Evolutionary conservation across 805 yeast species (phyloP), one percentile per base, ranked within the genome.

Genomic region (Saccharomycopsis sp.): DNA sequence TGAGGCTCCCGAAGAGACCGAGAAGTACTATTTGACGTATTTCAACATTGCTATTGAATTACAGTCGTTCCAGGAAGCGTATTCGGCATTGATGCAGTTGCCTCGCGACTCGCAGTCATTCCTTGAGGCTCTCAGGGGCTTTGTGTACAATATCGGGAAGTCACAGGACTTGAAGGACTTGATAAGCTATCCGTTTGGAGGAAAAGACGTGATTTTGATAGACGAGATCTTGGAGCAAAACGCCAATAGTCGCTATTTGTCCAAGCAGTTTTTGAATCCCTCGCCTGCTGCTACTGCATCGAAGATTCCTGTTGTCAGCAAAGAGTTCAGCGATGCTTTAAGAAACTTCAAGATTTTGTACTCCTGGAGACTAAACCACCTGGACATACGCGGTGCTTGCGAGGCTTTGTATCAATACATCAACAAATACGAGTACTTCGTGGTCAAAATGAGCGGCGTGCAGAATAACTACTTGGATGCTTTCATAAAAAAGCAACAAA

Each of bases 321-420:
- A 66, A 5, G 74, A 70, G 51, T 51, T 69, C n/a, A 61, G 59
- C 44, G 65, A 66, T 52, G 65, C 74, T 1, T 64, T 79, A 37
- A 77, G 75, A 52, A 74, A 77, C 63, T 80, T 76, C 69, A 74
- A 81, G 61, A 73, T 81, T 16, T 69, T 79, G 51, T 81, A 80
- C 62, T 67, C 83, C 0, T 77, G 83, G 74, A 72, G 84, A 59
- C 65, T 78, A 41, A 73, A 72, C 53, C 75, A 75, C 40, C 82
- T 79, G 2, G 79, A 83, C 65, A 75, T 67, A 57, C 71, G 86
- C 57, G 82, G 81, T 20, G 75, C 80, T 1, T 66, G 71, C 24
- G 79, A 77, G 58, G 68, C 79, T 2, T 58, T 78, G 41, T 75
- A 76, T 59, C 70, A 76, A 44, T 75, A 73, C 60, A 75, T 76